Evolutionary conservation across 257 asterid species (phyloP), one percentile per base, ranked within the genome.

Genomic region (Echium plantagineum): DNA sequence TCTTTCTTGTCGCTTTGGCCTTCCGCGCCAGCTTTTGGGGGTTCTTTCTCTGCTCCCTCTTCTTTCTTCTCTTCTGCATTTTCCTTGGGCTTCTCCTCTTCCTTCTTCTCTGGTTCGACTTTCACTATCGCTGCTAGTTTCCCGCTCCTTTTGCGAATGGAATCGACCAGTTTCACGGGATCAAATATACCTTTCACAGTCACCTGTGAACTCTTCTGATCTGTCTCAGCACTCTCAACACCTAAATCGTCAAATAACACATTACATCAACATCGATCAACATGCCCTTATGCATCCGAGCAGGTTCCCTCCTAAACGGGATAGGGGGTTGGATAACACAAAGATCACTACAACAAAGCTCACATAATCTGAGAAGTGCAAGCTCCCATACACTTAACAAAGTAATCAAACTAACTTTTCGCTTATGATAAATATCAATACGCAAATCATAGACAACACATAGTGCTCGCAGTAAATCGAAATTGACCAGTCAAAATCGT

Each of bases 141-240:
- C 0, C 94, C 93, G 5, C 88, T 82, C 55, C 85, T 67, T 68
- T 85, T 83, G 81, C 71, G 35, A 20, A 91, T 70, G 65, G 82
- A 75, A 1, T 91, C 93, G 24, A 67, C 54, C 46, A 91, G 75
- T 19, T 77, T 81, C 22, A 75, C 75, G 21, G 96, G 78, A 28
- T 81, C 87, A 18, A 86, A 69, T 10, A 18, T 79, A 21, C 99
- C 99, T 51, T 78, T 89, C 16, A 93, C 99, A 0, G 72, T 71
- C 63, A 93, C 99, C 20, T 83, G 82, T 5, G 97, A 84, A 73
- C 75, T 70, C 78, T 86, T 89, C 10, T 84, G 85, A 72, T 93
- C 99, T 2, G 99, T 84, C 72, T 74, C 91, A 1, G 77, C 97
- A 62, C 68, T 89, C 69, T 89, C 96, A 60, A 93, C 94, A 4